These are phyloP conservation scores for Pulveroboletus sp. DNA, from an alignment of 768 basidiomycete genomes.

Conservation along the genomic window DNA sequence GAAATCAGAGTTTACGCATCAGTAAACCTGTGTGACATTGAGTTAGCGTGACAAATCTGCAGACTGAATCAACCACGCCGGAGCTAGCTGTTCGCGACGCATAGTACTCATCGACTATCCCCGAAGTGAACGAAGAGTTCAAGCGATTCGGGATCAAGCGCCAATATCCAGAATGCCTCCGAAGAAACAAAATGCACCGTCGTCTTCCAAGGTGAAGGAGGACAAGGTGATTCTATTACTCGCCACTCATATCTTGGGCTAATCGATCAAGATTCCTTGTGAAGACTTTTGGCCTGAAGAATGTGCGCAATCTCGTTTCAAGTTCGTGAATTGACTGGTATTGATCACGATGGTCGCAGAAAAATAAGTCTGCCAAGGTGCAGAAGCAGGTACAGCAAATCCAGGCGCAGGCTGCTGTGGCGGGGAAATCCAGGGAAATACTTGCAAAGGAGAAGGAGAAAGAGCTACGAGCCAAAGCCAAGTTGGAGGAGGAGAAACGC, in stretches of 20 bases:
- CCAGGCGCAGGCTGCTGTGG: conserved; percentile 67
- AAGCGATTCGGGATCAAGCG: neutral
- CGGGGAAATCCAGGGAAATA: conserved; percentile 78
- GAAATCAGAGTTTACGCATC: too few relatives aligned
- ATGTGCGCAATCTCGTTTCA: conserved; percentile 49
- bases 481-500: conserved; percentile 78
- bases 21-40: too few relatives aligned
- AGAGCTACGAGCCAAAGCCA: conserved; percentile 68
- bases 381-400: conserved; percentile 81
- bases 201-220: conserved; percentile 70
- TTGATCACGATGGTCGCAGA: conserved; percentile 42
- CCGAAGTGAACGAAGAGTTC: too few relatives aligned
- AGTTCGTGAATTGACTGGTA: conserved; percentile 4
- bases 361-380: conserved; percentile 94
- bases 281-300: conserved; percentile 88
- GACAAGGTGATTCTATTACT: conserved; percentile 61
- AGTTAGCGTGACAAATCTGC: too few relatives aligned
- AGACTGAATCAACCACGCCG: too few relatives aligned
- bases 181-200: conserved; percentile 62
- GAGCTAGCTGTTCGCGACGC: neutral
- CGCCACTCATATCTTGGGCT: conserved; percentile 15
- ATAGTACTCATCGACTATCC: too few relatives aligned
- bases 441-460: conserved; percentile 88
- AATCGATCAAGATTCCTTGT: conserved; percentile 27
- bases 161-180: conserved; percentile 60